These are phyloP conservation scores for Phytophthora pseudosyringae DNA, from an alignment of 352 stramenopile species.

Conservation along the genomic window DNA sequence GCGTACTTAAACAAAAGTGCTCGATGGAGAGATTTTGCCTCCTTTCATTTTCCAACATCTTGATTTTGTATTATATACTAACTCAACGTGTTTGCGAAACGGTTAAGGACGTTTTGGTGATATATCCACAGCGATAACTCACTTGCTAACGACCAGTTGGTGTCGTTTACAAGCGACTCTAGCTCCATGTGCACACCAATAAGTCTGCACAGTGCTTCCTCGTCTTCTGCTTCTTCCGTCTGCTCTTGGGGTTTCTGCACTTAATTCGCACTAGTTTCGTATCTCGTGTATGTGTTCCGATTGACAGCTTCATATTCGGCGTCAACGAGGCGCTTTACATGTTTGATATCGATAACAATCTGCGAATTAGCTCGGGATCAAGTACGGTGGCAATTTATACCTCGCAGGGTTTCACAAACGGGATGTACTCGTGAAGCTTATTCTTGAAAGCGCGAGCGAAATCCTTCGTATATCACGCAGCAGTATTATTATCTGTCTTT, in stretches of 20 bases:
- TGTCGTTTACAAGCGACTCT: neutral
- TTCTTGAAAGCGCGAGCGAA: constrained; percentile 15
- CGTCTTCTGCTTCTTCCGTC: neutral
- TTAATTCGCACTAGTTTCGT: neutral
- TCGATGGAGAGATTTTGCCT: no score
- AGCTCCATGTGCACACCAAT: constrained; percentile 5
- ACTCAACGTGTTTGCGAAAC: no score
- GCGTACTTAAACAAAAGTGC: no score
- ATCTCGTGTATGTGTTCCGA: neutral
- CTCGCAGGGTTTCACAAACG: constrained; percentile 8
- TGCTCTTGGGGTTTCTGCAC: neutral
- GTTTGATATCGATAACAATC: constrained; percentile 6
- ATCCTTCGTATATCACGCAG: neutral
- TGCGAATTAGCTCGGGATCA: constrained; percentile 11
- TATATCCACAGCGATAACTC: constrained; percentile 14
- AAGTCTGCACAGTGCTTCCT: neutral
- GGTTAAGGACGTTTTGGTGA: neutral
- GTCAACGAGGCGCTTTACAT: neutral
- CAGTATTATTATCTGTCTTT: neutral
- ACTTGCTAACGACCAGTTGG: neutral
- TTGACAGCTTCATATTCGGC: constrained; percentile 9
- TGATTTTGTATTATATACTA: no score
- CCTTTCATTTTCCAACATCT: no score
- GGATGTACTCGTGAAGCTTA: constrained; percentile 10
- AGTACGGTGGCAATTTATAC: constrained; percentile 18